Evolutionary conservation across 2,329 filamentous ascomycete genomes (phyloP).

Genomic region (Colletotrichum lentis): DNA sequence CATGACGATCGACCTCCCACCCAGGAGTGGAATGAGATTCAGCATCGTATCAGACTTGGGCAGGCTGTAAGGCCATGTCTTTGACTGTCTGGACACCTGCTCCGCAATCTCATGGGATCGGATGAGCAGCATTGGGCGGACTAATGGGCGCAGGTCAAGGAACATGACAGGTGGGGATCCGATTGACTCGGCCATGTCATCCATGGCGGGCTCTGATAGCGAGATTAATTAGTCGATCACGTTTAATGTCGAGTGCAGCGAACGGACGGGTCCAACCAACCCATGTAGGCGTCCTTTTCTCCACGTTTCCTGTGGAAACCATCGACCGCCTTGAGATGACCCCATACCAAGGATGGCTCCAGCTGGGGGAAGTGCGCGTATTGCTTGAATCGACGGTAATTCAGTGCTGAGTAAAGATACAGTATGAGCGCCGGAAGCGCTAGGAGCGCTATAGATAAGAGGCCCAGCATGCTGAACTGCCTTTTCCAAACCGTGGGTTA

Average conservation of each 20-base stretch:
- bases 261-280: not conserved
- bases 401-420: slow-evolving; percentile 22
- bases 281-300: slow-evolving; percentile 11
- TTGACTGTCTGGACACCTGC: slow-evolving; percentile 47
- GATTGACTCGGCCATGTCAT: slow-evolving; percentile 43
- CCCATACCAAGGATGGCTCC: slow-evolving; percentile 34
- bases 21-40: slow-evolving; percentile 41
- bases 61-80: slow-evolving; percentile 45
- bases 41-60: slow-evolving; percentile 46
- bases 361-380: slow-evolving; percentile 29
- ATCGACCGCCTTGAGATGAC: slow-evolving; percentile 27
- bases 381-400: slow-evolving; percentile 34
- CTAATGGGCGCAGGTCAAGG: slow-evolving; percentile 49
- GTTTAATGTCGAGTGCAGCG: not conserved
- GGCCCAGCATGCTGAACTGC: slow-evolving; percentile 16
- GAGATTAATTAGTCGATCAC: not conserved
- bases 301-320: slow-evolving; percentile 16
- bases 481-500: too few relatives aligned
- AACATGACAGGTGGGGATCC: slow-evolving; percentile 48
- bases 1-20: slow-evolving; percentile 39
- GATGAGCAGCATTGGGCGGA: slow-evolving; percentile 46
- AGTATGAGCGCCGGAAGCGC: slow-evolving; percentile 20
- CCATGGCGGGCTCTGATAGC: slow-evolving; percentile 41
- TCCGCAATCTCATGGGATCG: slow-evolving; percentile 49
- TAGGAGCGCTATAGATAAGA: slow-evolving; percentile 9